Evolutionary conservation across 2,329 filamentous ascomycete genomes (phyloP).

Genomic region (Aspergillus niger): DNA sequence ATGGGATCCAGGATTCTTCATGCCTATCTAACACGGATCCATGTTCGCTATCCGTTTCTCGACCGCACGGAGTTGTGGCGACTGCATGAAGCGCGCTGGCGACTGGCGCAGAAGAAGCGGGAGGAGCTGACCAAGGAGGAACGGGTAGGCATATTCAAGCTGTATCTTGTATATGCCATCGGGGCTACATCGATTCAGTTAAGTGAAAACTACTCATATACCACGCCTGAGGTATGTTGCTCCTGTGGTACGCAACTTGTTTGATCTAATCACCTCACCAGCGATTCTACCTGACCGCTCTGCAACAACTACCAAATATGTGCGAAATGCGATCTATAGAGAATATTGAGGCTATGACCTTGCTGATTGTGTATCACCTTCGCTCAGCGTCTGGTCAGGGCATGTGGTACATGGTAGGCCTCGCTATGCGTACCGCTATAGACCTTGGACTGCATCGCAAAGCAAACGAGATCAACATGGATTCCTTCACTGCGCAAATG

Average conservation of each 20-base stretch:
- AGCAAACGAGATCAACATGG: slow-evolving; percentile 46
- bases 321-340: slow-evolving; percentile 53
- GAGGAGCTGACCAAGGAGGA: slow-evolving; percentile 38
- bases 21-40: slow-evolving; percentile 50
- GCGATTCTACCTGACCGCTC: slow-evolving; percentile 53
- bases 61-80: slow-evolving; percentile 50
- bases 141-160: slow-evolving; percentile 53
- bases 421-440: slow-evolving; percentile 57
- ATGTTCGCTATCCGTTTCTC: slow-evolving; percentile 54
- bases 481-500: slow-evolving; percentile 48
- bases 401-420: slow-evolving; percentile 58
- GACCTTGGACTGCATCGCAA: slow-evolving; percentile 55
- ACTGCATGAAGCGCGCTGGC: slow-evolving; percentile 46
- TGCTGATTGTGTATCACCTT: slow-evolving; percentile 55
- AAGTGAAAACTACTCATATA: slow-evolving; percentile 50
- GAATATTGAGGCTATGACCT: slow-evolving; percentile 56
- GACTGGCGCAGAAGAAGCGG: slow-evolving; percentile 39
- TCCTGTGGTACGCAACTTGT: neutral
- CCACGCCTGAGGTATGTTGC: slow-evolving; percentile 44
- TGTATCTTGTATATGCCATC: slow-evolving; percentile 57
- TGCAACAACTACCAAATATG: slow-evolving; percentile 53
- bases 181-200: slow-evolving; percentile 53
- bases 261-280: slow-evolving; percentile 22
- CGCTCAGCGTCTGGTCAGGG: slow-evolving; percentile 54
- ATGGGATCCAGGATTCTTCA: slow-evolving; percentile 49